phyloP scores from a whole-genome alignment of 129 eudicot species.

The Tagetes erecta region DNA sequence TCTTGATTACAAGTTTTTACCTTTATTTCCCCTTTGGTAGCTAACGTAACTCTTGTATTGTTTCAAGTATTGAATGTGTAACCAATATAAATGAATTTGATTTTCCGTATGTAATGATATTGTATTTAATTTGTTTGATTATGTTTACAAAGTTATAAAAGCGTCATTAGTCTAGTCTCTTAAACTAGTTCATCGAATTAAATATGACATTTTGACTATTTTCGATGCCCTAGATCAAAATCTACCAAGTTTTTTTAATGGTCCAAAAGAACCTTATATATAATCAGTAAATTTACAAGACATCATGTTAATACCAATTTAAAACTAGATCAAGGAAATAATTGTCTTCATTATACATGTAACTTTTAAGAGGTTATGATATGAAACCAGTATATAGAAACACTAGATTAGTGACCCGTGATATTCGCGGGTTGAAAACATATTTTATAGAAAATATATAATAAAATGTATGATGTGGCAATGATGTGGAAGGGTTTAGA shows the following conservation, averaged over 20 bases:
- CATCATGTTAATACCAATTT: too few species aligned
- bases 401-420: too few species aligned
- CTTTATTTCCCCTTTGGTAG: slow-evolving; percentile 14
- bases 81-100: slow-evolving; percentile 33
- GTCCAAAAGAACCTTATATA: too few species aligned
- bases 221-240: not conserved
- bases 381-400: too few species aligned
- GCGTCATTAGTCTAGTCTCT: not conserved
- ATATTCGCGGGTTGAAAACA: too few species aligned
- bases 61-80: slow-evolving; percentile 25
- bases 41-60: slow-evolving; percentile 33
- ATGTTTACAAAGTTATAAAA: not conserved
- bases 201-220: not conserved
- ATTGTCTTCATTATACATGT: too few species aligned
- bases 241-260: not conserved
- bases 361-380: too few species aligned
- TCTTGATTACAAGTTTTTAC: slow-evolving; percentile 31
- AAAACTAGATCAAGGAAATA: too few species aligned
- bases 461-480: too few species aligned
- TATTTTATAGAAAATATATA: too few species aligned
- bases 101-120: slow-evolving; percentile 4
- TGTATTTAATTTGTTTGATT: not conserved
- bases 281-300: too few species aligned
- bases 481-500: too few species aligned
- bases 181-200: not conserved